Evolutionary conservation across 108 stramenopile species (phyloP).

Genomic region (Nannochloropsis oceanica): DNA sequence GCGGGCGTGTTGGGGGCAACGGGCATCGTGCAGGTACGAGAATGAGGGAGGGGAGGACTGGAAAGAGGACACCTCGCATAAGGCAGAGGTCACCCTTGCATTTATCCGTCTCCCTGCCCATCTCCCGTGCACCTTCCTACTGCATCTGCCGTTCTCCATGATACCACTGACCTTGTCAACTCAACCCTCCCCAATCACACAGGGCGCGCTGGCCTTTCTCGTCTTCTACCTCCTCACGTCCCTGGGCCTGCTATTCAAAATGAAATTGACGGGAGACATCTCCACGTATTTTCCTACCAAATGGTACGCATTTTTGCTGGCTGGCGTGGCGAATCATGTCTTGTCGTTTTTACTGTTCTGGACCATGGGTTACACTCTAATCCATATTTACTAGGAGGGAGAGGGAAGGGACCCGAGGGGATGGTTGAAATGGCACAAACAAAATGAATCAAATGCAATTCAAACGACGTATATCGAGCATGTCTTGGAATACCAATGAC

Average conservation of each 20-base stretch:
- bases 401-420: too few relatives aligned
- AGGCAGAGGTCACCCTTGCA: too few relatives aligned
- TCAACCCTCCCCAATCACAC: background rate
- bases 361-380: background rate
- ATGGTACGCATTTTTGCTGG: background rate
- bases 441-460: too few relatives aligned
- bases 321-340: background rate
- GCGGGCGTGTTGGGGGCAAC: background rate
- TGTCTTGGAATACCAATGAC: too few relatives aligned
- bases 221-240: background rate
- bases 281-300: background rate
- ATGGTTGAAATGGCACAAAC: too few relatives aligned
- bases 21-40: background rate
- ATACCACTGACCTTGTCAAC: too few relatives aligned
- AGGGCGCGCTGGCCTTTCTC: background rate
- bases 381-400: background rate
- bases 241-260: background rate
- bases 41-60: background rate
- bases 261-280: background rate
- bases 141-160: too few relatives aligned
- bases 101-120: background rate
- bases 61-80: too few relatives aligned
- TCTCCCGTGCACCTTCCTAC: background rate
- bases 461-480: too few relatives aligned
- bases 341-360: background rate